phyloP scores from a whole-genome alignment of 2,329 filamentous ascomycete genomes.

The Pseudogymnoascus sp. region DNA sequence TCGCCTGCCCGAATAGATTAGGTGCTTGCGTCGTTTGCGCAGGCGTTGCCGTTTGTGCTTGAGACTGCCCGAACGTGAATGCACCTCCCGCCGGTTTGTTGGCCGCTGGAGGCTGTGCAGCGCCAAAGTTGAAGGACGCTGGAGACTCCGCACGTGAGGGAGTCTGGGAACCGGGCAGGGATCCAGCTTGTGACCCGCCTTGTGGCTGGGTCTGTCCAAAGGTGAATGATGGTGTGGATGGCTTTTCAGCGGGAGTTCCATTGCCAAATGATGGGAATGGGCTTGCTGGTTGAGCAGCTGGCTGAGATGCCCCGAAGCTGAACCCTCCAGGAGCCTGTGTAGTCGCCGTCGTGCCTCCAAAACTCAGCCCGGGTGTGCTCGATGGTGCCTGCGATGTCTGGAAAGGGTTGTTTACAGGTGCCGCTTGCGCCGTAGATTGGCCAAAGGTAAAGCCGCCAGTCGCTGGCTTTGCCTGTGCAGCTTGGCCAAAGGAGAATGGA shows the following conservation, averaged over 20 bases:
- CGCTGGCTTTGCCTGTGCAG: not conserved
- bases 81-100: slow-evolving; percentile 1
- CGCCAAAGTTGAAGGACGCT: slow-evolving; percentile 2
- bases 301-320: not conserved
- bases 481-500: slow-evolving; percentile 6
- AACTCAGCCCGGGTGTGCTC: not conserved
- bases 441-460: not conserved
- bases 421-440: not conserved
- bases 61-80: not conserved
- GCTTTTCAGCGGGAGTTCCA: slow-evolving; percentile 2
- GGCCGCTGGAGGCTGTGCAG: not conserved
- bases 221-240: slow-evolving; percentile 1
- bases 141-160: not conserved
- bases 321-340: not conserved
- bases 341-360: not conserved
- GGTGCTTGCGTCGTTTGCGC: slow-evolving; percentile 3
- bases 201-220: slow-evolving; percentile 5
- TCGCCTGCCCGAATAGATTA: not conserved
- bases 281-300: not conserved
- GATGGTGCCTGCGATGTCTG: not conserved
- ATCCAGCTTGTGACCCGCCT: not conserved
- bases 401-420: not conserved
- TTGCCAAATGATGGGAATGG: not conserved
- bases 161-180: not conserved
- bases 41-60: not conserved